A percentile compares a stretch with the other conserved stretches of the same genome.
These are phyloP conservation scores for Termitomyces sp. DNA, from an alignment of 768 basidiomycete species.

Conservation along the genomic window DNA sequence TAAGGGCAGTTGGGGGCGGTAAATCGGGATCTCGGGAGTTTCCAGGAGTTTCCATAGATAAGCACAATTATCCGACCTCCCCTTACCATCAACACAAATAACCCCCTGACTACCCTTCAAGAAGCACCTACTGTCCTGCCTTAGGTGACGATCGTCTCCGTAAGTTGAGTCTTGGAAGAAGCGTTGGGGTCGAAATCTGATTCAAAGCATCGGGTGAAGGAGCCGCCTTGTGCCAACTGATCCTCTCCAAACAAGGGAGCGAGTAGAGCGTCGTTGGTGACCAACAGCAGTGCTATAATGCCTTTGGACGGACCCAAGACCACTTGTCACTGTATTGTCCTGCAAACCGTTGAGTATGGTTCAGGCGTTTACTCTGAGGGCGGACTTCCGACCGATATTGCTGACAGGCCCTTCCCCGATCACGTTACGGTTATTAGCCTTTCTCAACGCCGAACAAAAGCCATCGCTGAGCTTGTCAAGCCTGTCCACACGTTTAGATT, in stretches of 20 bases:
- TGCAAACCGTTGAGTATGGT: too few relatives aligned
- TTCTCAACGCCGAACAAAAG: constrained; percentile 26
- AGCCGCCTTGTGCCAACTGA: background rate
- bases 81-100: too few relatives aligned
- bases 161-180: background rate
- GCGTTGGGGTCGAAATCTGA: too few relatives aligned
- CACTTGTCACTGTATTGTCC: background rate
- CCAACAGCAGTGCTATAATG: background rate
- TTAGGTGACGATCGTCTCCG: background rate
- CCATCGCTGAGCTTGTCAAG: constrained; percentile 53
- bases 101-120: too few relatives aligned
- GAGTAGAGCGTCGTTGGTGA: background rate
- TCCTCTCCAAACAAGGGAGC: background rate
- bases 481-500: too few relatives aligned
- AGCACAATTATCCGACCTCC: too few relatives aligned
- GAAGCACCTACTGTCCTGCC: too few relatives aligned
- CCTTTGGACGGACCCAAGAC: background rate
- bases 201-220: background rate
- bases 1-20: too few relatives aligned
- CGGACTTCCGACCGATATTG: constrained; percentile 41
- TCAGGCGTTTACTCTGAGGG: constrained; percentile 40
- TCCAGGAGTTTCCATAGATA: too few relatives aligned
- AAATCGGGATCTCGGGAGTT: too few relatives aligned
- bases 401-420: constrained; percentile 45
- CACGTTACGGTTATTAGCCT: constrained; percentile 21